These are phyloP conservation scores for Lipomyces chichibuensis DNA, from an alignment of 805 yeast species.

Conservation along the genomic window DNA sequence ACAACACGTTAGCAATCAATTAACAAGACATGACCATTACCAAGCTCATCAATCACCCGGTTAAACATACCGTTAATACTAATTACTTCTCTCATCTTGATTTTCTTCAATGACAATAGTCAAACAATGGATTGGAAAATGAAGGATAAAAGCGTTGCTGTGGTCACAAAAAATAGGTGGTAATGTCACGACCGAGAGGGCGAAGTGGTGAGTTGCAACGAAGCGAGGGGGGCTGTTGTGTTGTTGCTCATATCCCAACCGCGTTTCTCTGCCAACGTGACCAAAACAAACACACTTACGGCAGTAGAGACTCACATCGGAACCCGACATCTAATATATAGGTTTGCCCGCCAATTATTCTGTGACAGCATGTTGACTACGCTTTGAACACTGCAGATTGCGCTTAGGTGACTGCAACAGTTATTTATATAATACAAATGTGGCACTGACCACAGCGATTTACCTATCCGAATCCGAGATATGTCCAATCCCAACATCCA, in stretches of 20 bases:
- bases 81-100: constrained; percentile 83
- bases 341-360: not conserved
- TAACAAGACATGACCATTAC: not conserved
- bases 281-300: constrained; percentile 26
- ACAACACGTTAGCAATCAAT: constrained; percentile 18
- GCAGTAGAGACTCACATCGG: too few species aligned
- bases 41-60: constrained; percentile 3
- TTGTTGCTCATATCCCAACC: constrained; percentile 17
- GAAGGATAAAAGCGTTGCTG: not conserved
- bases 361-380: not conserved
- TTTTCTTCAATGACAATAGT: not conserved
- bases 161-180: constrained; percentile 5
- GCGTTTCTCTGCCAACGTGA: constrained; percentile 29
- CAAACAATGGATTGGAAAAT: not conserved
- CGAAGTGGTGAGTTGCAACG: not conserved
- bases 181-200: not conserved
- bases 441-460: not conserved
- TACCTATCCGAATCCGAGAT: too few species aligned
- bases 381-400: not conserved
- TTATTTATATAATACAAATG: not conserved
- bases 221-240: constrained; percentile 23
- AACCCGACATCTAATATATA: not conserved
- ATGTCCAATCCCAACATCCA: not conserved
- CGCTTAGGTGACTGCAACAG: not conserved
- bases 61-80: constrained; percentile 76